These are phyloP conservation scores for Blastobotrys raffinosifermentans DNA, from an alignment of 1,139 yeast genomes.

Conservation along the genomic window DNA sequence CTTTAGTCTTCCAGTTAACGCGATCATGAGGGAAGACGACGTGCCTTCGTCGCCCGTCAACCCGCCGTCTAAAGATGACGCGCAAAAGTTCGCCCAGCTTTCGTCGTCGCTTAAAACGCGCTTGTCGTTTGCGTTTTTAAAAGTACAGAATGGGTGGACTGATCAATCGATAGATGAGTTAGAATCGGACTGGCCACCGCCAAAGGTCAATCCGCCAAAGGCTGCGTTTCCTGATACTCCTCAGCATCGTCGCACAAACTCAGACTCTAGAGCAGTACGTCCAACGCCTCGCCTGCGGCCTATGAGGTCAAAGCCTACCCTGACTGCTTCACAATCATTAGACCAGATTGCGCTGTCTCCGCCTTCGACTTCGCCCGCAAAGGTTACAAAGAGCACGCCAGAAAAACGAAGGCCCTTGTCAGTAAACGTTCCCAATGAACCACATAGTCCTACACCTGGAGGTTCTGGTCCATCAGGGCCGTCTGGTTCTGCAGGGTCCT, in stretches of 20 bases:
- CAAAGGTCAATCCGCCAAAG: neutral
- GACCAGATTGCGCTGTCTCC: slow-evolving; percentile 1
- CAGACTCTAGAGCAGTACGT: slow-evolving; percentile 6
- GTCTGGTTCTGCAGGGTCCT: slow-evolving; percentile 1
- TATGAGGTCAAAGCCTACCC: neutral
- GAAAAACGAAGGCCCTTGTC: slow-evolving; percentile 9
- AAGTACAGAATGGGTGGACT: slow-evolving; percentile 37
- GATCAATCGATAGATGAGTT: slow-evolving; percentile 23
- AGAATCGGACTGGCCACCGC: slow-evolving; percentile 14
- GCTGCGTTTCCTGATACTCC: slow-evolving; percentile 1
- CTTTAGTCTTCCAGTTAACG: too few species aligned
- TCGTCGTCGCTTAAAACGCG: slow-evolving; percentile 41
- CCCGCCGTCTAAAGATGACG: slow-evolving; percentile 5
- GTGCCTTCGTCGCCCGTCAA: slow-evolving; percentile 2
- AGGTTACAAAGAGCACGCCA: neutral
- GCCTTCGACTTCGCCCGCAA: slow-evolving; percentile 1
- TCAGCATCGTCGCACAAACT: slow-evolving; percentile 9
- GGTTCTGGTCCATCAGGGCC: neutral
- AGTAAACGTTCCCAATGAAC: slow-evolving; percentile 5
- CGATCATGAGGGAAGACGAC: slow-evolving; percentile 3
- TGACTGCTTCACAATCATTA: neutral
- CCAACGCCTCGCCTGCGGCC: neutral
- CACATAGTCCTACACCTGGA: neutral
- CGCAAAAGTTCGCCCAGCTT: slow-evolving; percentile 34
- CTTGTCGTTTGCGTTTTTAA: slow-evolving; percentile 42